phyloP scores from a whole-genome alignment of 140 eudicot genomes.

The Oenanthe javanica region DNA sequence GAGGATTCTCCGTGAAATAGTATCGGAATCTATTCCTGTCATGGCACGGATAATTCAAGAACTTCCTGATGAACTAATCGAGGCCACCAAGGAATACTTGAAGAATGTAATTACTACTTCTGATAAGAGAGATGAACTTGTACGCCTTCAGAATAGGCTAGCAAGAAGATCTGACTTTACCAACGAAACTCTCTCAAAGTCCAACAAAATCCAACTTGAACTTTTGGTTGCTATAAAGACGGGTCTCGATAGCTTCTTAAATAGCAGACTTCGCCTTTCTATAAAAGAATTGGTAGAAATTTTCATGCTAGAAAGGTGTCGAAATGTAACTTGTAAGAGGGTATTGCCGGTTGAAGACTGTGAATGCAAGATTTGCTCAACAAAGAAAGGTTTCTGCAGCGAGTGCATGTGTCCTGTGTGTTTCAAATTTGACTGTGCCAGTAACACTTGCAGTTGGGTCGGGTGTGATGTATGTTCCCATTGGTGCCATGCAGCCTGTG shows the following conservation, averaged over 20 bases:
- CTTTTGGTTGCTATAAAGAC: slow-evolving; percentile 57
- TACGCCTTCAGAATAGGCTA: slow-evolving; percentile 50
- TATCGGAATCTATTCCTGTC: slow-evolving; percentile 48
- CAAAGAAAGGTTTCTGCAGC: slow-evolving; percentile 66
- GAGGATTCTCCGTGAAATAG: slow-evolving; percentile 51
- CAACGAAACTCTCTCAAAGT: slow-evolving; percentile 58
- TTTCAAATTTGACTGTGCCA: slow-evolving; percentile 68
- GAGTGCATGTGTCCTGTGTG: slow-evolving; percentile 84
- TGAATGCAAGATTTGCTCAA: slow-evolving; percentile 80
- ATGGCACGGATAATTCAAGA: slow-evolving; percentile 56
- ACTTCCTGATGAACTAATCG: slow-evolving; percentile 46
- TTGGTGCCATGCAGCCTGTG: slow-evolving; percentile 76
- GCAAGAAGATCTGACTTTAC: slow-evolving; percentile 62
- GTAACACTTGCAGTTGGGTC: slow-evolving; percentile 86
- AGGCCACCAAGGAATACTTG: slow-evolving; percentile 52
- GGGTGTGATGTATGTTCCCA: slow-evolving; percentile 84
- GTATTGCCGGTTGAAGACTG: slow-evolving; percentile 69
- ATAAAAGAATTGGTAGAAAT: slow-evolving; percentile 45
- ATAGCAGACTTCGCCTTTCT: slow-evolving; percentile 30
- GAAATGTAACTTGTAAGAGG: slow-evolving; percentile 61
- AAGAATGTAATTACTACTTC: slow-evolving; percentile 42
- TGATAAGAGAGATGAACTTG: slow-evolving; percentile 49
- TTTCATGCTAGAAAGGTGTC: slow-evolving; percentile 56
- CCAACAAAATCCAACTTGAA: slow-evolving; percentile 50
- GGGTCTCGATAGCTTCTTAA: slow-evolving; percentile 49